These are phyloP conservation scores for Argentina anserina DNA, from an alignment of 306 rosid species.

Conservation along the genomic window DNA sequence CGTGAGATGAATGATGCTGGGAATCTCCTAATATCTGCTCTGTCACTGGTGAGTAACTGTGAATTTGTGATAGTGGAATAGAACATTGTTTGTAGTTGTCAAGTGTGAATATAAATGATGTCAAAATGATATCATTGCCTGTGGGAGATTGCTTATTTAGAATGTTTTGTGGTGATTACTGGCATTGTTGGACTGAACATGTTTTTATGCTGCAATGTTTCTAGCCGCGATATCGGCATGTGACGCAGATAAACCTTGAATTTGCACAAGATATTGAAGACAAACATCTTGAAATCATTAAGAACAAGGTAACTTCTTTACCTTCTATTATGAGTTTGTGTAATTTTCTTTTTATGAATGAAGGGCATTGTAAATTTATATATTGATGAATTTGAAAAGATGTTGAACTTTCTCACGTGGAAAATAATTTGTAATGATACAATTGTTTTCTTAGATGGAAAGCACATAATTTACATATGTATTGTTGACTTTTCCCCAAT, in stretches of 20 bases:
- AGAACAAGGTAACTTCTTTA: slow-evolving; percentile 53
- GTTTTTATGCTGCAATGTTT: slow-evolving; percentile 17
- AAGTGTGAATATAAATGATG: background rate
- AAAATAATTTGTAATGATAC: background rate
- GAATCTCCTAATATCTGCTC: slow-evolving; percentile 63
- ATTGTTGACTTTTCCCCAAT: background rate
- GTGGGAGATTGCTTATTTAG: background rate
- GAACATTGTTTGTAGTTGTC: background rate
- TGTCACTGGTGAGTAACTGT: slow-evolving; percentile 53
- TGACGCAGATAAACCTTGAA: slow-evolving; percentile 66
- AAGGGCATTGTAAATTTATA: too few species aligned
- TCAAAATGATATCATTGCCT: background rate
- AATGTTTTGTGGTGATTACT: slow-evolving; percentile 6
- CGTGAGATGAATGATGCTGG: slow-evolving; percentile 63
- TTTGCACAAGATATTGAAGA: slow-evolving; percentile 78
- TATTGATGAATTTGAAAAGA: background rate
- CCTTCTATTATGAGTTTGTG: background rate
- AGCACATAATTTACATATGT: background rate
- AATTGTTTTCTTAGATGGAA: background rate
- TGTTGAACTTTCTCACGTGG: background rate
- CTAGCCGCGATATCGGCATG: slow-evolving; percentile 58
- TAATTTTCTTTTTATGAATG: too few species aligned
- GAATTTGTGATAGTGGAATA: background rate
- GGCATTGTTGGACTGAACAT: slow-evolving; percentile 16
- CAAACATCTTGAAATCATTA: slow-evolving; percentile 53